phyloP scores from a whole-genome alignment of 352 stramenopile species.

The Blastocystis sp. region DNA sequence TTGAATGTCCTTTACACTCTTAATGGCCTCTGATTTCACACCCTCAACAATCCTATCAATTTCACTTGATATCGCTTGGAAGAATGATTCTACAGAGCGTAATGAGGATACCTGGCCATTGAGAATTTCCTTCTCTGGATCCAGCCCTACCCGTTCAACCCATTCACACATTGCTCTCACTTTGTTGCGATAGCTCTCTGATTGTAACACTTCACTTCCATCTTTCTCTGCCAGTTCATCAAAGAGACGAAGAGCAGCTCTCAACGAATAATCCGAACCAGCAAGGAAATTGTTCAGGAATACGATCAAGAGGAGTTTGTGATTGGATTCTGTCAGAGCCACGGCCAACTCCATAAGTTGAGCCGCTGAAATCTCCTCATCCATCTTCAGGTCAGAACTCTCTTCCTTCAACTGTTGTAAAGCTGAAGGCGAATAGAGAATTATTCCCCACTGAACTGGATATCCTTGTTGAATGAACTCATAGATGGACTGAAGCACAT shows the following conservation, averaged over 20 bases:
- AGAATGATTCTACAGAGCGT: background rate
- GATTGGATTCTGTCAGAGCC: background rate
- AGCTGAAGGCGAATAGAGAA: constrained; percentile 58
- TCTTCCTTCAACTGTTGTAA: background rate
- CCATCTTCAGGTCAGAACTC: background rate
- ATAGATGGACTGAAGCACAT: constrained; percentile 36
- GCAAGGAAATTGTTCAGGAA: constrained; percentile 28
- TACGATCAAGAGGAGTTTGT: background rate
- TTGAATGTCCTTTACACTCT: background rate
- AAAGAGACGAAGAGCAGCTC: background rate
- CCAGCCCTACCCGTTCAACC: background rate
- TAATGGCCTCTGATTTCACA: background rate
- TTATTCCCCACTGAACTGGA: constrained; percentile 71
- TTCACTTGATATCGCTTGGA: background rate
- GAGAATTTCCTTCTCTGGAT: background rate
- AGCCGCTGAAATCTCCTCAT: background rate
- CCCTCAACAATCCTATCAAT: background rate
- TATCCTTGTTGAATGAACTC: constrained; percentile 65
- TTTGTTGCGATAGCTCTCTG: background rate
- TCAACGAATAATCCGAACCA: background rate
- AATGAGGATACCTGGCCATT: background rate
- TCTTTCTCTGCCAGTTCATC: background rate
- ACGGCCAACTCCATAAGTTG: background rate
- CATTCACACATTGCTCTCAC: background rate
- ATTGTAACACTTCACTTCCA: background rate